Evolutionary conservation across 768 basidiomycete genomes (phyloP), one percentile per base, ranked within the genome.

Genomic region (Cyclocybe cylindracea): DNA sequence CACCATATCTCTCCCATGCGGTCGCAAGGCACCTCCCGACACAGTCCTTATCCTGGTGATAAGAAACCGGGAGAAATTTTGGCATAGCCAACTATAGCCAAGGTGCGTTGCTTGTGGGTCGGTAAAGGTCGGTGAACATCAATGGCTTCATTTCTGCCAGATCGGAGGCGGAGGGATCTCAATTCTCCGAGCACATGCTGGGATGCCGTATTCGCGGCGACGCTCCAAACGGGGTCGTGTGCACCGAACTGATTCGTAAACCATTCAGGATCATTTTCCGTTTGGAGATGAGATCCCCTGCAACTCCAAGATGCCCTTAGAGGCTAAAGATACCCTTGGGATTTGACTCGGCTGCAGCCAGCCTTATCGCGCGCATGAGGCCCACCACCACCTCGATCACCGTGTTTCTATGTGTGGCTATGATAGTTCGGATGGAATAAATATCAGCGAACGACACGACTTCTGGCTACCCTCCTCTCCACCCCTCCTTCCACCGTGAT

Each of bases 401-500:
- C 24, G 24, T 34, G 32, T 16, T 16, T 16, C 16, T n/a, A 38
- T 41, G 13, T 41, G 32, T 37, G 7, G 48, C 46, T 46, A 42
- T n/a, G 53, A 24, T 40, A 40, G 34, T 41, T 40, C 44, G 46
- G 53, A 43, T 16, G 42, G 48, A 54, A 56, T 56, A 60, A 56
- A 60, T 60, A 56, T 51, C 50, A 53, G 55, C 39, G 19, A 14
- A 24, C 9, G 8, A 48, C 9, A 10, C 24, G n/a, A 35, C 24
- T 43, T 39, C 41, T 32, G 44, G 10, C 40, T 10, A 43, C 19
- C 54, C 36, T 47, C 43, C 48, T 44, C 50, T 24, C 49, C 41
- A 47, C 39, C 45, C 50, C 46, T 50, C 47, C 41, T 53, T 45
- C 43, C 44, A 39, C 42, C 41, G 44, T 50, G 50, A 67, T 68